Evolutionary conservation across 1,139 yeast species (phyloP).

Genomic region (Pichia sp.): DNA sequence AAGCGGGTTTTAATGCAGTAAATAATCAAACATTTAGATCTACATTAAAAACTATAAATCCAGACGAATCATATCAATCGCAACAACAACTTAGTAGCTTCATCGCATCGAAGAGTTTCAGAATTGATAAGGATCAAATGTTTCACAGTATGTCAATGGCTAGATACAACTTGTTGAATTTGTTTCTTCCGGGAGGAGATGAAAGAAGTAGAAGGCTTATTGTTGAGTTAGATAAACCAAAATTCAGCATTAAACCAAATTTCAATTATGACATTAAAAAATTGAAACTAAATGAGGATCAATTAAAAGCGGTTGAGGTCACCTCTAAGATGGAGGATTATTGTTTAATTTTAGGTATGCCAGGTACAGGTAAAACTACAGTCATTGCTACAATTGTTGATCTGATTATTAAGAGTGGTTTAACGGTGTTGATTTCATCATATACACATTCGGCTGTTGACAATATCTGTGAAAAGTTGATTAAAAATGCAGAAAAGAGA

Average conservation of each 20-base stretch:
- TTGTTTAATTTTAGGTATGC: conserved; percentile 90
- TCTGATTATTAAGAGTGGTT: conserved; percentile 55
- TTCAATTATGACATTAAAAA: conserved; percentile 23
- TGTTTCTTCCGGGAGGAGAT: conserved; percentile 56
- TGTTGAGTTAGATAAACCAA: conserved; percentile 57
- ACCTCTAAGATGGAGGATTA: conserved; percentile 71
- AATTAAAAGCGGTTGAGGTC: conserved; percentile 61
- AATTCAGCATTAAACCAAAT: conserved; percentile 34
- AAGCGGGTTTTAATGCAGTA: conserved; percentile 40
- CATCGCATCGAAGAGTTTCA: conserved; percentile 35
- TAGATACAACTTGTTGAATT: conserved; percentile 67
- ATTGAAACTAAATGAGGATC: conserved; percentile 60
- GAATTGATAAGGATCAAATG: conserved; percentile 82
- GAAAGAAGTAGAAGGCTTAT: conserved; percentile 51
- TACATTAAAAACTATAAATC: conserved; percentile 32
- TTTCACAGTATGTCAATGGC: conserved; percentile 76
- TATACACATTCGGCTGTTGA: conserved; percentile 97
- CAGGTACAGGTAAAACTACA: conserved; percentile 98
- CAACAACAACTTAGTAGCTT: not conserved
- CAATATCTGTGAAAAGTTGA: conserved; percentile 75
- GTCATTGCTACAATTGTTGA: conserved; percentile 76
- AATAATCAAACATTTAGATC: conserved; percentile 52
- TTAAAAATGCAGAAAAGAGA: conserved; percentile 40
- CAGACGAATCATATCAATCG: not conserved
- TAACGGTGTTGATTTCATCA: conserved; percentile 74